Conservation (phyloP, 2,329 filamentous ascomycete genomes). For the Botrytis sinoallii region DNA sequence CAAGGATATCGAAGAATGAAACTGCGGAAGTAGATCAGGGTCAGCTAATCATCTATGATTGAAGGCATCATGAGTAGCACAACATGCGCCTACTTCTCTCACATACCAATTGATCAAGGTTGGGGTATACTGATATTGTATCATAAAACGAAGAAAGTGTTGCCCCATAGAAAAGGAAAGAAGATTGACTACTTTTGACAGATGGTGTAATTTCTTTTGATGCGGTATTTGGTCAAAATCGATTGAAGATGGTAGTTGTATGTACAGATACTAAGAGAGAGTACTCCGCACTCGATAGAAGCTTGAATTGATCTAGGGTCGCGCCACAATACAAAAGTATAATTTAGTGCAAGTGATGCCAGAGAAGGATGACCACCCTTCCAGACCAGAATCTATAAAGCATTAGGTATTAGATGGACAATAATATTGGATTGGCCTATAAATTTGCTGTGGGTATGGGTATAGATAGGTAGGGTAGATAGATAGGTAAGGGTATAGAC, state of each 20-base stretch:
- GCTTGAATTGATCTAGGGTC: slow-evolving; percentile 13
- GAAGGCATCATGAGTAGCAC: slow-evolving; percentile 7
- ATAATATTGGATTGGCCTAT: background rate
- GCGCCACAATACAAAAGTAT: slow-evolving; percentile 6
- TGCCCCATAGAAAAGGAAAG: background rate
- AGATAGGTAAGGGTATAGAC: background rate
- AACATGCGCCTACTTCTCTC: slow-evolving; percentile 15
- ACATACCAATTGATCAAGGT: slow-evolving; percentile 19
- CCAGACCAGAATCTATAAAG: slow-evolving; percentile 11
- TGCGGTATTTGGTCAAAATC: background rate
- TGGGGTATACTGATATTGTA: background rate
- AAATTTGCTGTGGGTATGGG: background rate
- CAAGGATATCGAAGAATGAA: slow-evolving; percentile 21
- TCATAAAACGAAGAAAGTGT: background rate
- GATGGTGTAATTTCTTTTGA: background rate
- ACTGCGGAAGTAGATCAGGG: slow-evolving; percentile 32
- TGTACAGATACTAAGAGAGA: background rate
- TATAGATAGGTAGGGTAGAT: background rate
- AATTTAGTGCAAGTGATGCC: slow-evolving; percentile 11
- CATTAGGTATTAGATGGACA: background rate
- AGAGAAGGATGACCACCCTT: slow-evolving; percentile 1
- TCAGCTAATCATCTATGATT: slow-evolving; percentile 28
- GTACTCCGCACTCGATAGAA: slow-evolving; percentile 10
- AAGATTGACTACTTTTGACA: background rate
- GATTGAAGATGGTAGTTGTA: background rate